phyloP scores from a whole-genome alignment of 257 asterid species.

The Jaltomata sinuosa region DNA sequence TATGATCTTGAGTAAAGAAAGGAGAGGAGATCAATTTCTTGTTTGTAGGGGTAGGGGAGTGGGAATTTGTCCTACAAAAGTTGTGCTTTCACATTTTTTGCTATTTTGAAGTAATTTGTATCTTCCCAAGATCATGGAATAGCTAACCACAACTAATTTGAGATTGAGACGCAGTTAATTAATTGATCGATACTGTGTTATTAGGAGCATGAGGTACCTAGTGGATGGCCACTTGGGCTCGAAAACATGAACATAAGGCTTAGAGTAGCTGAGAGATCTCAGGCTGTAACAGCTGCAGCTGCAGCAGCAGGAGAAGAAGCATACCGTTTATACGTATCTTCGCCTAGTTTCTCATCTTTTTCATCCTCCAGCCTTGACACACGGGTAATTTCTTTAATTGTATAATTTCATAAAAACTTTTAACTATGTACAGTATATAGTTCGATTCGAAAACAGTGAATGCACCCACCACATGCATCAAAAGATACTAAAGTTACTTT shows the following conservation, averaged over 20 bases:
- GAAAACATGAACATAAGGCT: slow-evolving; percentile 35
- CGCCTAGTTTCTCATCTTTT: slow-evolving; percentile 45
- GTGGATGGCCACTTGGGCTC: slow-evolving; percentile 76
- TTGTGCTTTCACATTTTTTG: neutral
- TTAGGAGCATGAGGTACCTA: slow-evolving; percentile 19
- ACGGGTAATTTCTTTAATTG: slow-evolving; percentile 18
- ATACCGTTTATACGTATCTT: neutral
- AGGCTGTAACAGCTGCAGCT: neutral
- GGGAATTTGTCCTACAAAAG: neutral
- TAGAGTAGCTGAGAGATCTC: slow-evolving; percentile 11
- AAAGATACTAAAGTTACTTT: neutral
- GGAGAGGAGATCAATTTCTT: neutral
- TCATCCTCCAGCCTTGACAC: slow-evolving; percentile 61
- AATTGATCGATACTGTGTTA: neutral
- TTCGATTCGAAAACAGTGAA: neutral
- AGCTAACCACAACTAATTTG: neutral
- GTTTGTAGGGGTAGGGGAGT: neutral
- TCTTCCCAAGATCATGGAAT: neutral
- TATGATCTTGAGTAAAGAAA: neutral
- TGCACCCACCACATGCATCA: neutral
- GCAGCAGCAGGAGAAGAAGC: slow-evolving; percentile 1
- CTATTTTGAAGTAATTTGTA: neutral
- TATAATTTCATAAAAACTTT: neutral
- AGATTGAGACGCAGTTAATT: neutral
- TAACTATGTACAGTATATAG: neutral